Evolutionary conservation across 2,329 filamentous ascomycete species (phyloP).

Genomic region (Verticillium zaregamsianum): DNA sequence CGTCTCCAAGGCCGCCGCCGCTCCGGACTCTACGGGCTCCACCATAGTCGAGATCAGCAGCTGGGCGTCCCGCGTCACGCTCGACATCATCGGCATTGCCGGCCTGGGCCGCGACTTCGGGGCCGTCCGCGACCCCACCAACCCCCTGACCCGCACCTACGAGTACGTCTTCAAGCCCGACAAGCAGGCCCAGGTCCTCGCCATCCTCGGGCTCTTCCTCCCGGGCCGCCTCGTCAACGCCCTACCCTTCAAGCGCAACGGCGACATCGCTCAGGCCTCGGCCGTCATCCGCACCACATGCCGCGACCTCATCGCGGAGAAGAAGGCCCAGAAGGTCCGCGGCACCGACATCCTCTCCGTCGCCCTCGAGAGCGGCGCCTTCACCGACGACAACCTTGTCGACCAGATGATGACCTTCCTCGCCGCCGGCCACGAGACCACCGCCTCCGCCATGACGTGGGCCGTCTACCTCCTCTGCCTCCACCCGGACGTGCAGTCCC

Average conservation of each 20-base stretch:
- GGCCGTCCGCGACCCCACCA: conserved; percentile 57
- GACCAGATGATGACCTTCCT: conserved; percentile 91
- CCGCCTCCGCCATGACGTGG: conserved; percentile 73
- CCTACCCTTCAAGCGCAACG: conserved; percentile 69
- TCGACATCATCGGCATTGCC: conserved; percentile 72
- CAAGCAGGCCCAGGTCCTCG: conserved; percentile 48
- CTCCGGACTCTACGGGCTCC: conserved; percentile 20
- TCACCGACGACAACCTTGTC: conserved; percentile 74
- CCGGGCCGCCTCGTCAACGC: conserved; percentile 55
- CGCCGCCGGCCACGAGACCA: conserved; percentile 78
- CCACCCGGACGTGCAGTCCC: conserved; percentile 60
- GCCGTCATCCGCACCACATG: conserved; percentile 61
- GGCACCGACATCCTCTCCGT: conserved; percentile 76
- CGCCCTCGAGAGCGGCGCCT: conserved; percentile 70
- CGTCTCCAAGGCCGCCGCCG: conserved; percentile 25
- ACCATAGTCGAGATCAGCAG: conserved; percentile 51
- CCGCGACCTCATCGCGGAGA: conserved; percentile 63
- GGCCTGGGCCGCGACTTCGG: conserved; percentile 70
- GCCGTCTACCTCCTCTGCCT: conserved; percentile 65
- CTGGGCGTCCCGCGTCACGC: conserved; percentile 65
- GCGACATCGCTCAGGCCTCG: conserved; percentile 53
- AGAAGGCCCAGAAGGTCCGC: conserved; percentile 51
- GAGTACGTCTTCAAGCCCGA: conserved; percentile 49
- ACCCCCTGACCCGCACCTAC: conserved; percentile 56
- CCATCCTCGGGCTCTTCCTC: conserved; percentile 57